Evolutionary conservation across 2,329 filamentous ascomycete species (phyloP).

Genomic region (Epichloe sylvatica): DNA sequence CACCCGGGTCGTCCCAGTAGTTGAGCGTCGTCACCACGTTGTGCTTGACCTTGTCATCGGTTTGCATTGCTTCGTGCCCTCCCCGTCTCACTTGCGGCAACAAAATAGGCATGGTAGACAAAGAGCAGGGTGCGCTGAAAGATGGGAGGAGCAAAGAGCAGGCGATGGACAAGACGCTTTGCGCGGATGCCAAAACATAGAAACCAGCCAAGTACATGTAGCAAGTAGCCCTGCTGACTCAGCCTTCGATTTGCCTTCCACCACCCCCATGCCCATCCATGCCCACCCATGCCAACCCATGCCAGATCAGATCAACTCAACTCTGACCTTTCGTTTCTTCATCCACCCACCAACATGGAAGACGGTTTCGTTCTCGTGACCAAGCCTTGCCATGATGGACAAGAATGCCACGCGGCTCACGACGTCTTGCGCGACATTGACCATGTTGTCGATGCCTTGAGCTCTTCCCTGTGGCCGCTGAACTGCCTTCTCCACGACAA

Average conservation of each 20-base stretch:
- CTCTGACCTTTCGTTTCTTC: too few species aligned
- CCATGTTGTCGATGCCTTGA: constrained; percentile 7
- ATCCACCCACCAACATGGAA: not conserved
- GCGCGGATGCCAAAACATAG: too few species aligned
- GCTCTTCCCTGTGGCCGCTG: constrained; percentile 18
- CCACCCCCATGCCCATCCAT: not conserved
- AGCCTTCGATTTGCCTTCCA: not conserved
- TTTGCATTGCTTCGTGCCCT: not conserved
- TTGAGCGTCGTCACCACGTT: constrained; percentile 24
- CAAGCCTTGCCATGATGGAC: not conserved
- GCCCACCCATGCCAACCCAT: not conserved
- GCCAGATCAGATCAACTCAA: not conserved
- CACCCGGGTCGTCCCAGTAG: constrained; percentile 27
- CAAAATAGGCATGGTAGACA: too few species aligned
- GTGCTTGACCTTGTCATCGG: not conserved
- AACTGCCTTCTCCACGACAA: constrained; percentile 30
- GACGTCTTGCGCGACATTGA: constrained; percentile 27
- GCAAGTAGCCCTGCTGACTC: not conserved
- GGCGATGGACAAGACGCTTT: too few species aligned
- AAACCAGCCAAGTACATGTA: too few species aligned
- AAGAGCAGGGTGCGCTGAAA: too few species aligned
- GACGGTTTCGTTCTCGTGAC: not conserved
- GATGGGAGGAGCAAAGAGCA: too few species aligned
- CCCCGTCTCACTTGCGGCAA: not conserved
- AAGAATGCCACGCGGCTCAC: not conserved